These are phyloP conservation scores for Trichoderma atrobrunneum DNA, from an alignment of 2,329 filamentous ascomycete species.

Conservation along the genomic window DNA sequence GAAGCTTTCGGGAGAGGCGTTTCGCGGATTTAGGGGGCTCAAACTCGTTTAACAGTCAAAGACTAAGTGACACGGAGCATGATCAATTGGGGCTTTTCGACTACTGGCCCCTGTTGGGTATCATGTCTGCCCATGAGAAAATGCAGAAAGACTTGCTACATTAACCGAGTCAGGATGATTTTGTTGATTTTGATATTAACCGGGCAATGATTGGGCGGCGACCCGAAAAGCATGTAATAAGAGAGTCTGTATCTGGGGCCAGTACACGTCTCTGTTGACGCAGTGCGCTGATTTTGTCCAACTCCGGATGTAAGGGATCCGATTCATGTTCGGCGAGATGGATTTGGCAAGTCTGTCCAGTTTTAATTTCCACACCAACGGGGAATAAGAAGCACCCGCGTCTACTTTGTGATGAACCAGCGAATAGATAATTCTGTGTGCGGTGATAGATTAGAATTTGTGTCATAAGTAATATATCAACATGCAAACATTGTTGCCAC, in stretches of 20 bases:
- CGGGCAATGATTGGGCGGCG: neutral
- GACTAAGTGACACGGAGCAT: neutral
- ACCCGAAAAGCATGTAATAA: neutral
- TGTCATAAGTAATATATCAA: neutral
- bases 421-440: fast-evolving
- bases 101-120: neutral
- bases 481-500: neutral
- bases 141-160: neutral
- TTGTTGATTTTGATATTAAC: neutral
- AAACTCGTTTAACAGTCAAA: neutral
- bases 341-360: neutral
- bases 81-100: neutral
- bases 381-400: neutral
- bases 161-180: neutral
- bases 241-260: neutral
- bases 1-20: neutral
- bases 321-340: neutral
- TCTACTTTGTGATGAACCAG: neutral
- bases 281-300: neutral
- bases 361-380: neutral
- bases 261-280: neutral
- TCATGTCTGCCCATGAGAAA: neutral
- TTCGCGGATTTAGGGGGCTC: neutral
- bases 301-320: neutral
- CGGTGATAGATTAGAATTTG: neutral